These are phyloP conservation scores for Trypanosoma mega DNA, from an alignment of 208 protist species.

Conservation along the genomic window DNA sequence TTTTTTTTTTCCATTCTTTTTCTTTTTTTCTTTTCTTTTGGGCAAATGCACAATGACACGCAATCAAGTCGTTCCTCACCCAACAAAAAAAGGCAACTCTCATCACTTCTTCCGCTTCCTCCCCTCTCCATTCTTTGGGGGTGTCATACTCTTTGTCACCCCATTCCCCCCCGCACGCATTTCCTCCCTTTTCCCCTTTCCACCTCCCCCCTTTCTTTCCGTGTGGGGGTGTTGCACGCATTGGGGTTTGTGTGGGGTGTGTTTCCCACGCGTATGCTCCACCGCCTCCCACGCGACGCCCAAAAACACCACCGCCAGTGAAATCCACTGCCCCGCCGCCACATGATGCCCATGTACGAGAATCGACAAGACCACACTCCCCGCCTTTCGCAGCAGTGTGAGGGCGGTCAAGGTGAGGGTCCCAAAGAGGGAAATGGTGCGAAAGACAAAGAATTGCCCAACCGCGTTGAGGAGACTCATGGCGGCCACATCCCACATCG, in stretches of 20 bases:
- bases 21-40: too few relatives aligned
- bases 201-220: not conserved
- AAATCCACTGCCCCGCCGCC: slow-evolving; percentile 42
- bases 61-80: too few relatives aligned
- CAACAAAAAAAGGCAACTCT: too few relatives aligned
- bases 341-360: slow-evolving; percentile 66
- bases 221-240: not conserved
- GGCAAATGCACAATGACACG: too few relatives aligned
- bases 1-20: not conserved
- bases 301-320: slow-evolving; percentile 48
- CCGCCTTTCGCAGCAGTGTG: slow-evolving; percentile 78
- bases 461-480: slow-evolving; percentile 67
- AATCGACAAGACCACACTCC: slow-evolving; percentile 80
- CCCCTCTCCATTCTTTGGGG: too few relatives aligned
- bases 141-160: too few relatives aligned
- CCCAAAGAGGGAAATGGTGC: slow-evolving; percentile 76
- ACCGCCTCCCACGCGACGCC: slow-evolving; percentile 60
- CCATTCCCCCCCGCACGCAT: too few relatives aligned
- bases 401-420: slow-evolving; percentile 74
- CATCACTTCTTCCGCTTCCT: too few relatives aligned
- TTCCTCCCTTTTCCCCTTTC: too few relatives aligned
- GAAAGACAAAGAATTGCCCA: slow-evolving; percentile 84
- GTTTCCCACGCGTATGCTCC: slow-evolving; percentile 12
- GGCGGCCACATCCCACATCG: slow-evolving; percentile 52
- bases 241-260: not conserved